These are phyloP conservation scores for Excoecaria agallocha DNA, from an alignment of 345 rosid species.

Conservation along the genomic window DNA sequence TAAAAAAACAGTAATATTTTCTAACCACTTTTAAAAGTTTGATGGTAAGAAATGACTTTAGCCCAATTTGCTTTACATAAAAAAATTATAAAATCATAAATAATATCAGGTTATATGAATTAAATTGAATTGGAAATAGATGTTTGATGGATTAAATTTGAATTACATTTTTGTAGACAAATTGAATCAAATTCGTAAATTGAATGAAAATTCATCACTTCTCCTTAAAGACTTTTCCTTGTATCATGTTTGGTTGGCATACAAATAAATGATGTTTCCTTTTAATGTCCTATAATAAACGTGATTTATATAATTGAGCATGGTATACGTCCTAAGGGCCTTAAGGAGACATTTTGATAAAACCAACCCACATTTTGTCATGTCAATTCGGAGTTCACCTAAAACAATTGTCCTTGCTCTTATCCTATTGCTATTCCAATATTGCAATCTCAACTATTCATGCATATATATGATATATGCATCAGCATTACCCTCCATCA, in stretches of 20 bases:
- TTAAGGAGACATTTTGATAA: background rate
- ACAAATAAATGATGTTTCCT: background rate
- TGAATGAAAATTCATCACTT: too few relatives aligned
- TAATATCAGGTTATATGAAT: too few relatives aligned
- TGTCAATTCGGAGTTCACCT: background rate
- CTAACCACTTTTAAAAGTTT: too few relatives aligned
- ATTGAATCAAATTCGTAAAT: too few relatives aligned
- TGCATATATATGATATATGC: too few relatives aligned
- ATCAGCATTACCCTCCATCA: background rate
- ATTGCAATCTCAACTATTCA: background rate
- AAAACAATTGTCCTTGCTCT: background rate
- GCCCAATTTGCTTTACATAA: too few relatives aligned
- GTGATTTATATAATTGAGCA: background rate
- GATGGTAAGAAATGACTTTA: too few relatives aligned
- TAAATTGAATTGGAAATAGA: too few relatives aligned
- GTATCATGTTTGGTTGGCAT: background rate
- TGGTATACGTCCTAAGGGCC: background rate
- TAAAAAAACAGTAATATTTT: too few relatives aligned
- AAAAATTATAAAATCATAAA: too few relatives aligned
- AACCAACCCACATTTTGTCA: background rate
- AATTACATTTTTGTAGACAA: too few relatives aligned
- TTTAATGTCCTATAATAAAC: background rate
- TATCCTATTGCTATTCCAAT: background rate
- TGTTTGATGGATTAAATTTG: too few relatives aligned
- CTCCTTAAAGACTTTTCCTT: background rate